Percentiles rank a stretch among this genome's conserved stretches.
Evolutionary conservation across 2,329 filamentous ascomycete genomes (phyloP).

Genomic region (Paracamarosporium sp.): DNA sequence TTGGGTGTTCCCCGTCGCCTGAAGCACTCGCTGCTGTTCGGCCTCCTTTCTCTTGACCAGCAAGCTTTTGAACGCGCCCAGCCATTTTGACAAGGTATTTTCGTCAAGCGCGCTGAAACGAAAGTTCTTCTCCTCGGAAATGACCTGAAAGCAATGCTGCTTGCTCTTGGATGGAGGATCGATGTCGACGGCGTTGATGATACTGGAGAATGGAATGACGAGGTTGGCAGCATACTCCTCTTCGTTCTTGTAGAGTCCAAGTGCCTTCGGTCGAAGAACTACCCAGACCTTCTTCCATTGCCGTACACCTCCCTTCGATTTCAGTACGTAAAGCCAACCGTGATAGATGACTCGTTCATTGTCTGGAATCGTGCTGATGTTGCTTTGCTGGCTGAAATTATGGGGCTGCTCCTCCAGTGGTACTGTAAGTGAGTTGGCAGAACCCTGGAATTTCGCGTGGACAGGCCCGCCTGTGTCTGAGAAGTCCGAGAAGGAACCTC

Average conservation of each 20-base stretch:
- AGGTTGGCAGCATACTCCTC: slow-evolving; percentile 86
- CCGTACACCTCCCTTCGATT: slow-evolving; percentile 80
- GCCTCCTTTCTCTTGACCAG: slow-evolving; percentile 71
- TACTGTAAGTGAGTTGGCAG: slow-evolving; percentile 54
- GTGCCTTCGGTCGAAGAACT: slow-evolving; percentile 81
- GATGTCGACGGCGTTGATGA: slow-evolving; percentile 92
- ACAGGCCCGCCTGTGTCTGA: slow-evolving; percentile 69
- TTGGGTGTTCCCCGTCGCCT: slow-evolving; percentile 21
- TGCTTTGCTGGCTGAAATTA: slow-evolving; percentile 70
- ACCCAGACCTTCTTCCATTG: slow-evolving; percentile 97
- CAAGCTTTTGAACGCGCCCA: slow-evolving; percentile 90
- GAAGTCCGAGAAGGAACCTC: slow-evolving; percentile 85
- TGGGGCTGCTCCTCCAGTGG: slow-evolving; percentile 41
- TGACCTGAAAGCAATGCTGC: slow-evolving; percentile 86
- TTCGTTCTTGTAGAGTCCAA: slow-evolving; percentile 93
- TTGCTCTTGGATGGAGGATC: slow-evolving; percentile 87
- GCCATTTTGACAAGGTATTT: slow-evolving; percentile 79
- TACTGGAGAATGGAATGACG: slow-evolving; percentile 77
- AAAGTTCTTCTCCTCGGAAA: slow-evolving; percentile 80
- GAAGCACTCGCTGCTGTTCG: slow-evolving; percentile 29
- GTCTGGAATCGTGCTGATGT: slow-evolving; percentile 57
- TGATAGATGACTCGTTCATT: slow-evolving; percentile 93
- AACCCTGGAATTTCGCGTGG: slow-evolving; percentile 54
- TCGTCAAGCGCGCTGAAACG: slow-evolving; percentile 71
- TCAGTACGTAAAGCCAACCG: slow-evolving; percentile 85